phyloP scores from a whole-genome alignment of 2,329 filamentous ascomycete genomes.

The Amauroascus niger region DNA sequence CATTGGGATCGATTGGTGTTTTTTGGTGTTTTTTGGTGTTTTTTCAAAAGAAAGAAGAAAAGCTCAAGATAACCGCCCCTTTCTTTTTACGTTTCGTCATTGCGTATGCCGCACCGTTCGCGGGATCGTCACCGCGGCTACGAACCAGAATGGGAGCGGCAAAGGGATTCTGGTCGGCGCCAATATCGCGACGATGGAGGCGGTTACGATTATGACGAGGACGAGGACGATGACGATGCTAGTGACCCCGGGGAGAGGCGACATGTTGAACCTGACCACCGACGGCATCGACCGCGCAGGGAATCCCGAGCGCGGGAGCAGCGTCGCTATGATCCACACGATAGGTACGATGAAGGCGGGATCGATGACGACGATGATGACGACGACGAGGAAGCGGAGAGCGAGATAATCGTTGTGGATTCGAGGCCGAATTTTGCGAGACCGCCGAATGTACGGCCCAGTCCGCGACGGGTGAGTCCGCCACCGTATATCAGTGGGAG shows the following conservation, averaged over 20 bases:
- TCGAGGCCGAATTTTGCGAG: constrained; percentile 25
- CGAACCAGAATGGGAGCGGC: constrained; percentile 12
- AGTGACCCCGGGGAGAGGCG: not conserved
- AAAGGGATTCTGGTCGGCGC: constrained; percentile 4
- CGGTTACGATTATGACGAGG: constrained; percentile 1
- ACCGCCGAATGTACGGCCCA: constrained; percentile 21
- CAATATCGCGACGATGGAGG: constrained; percentile 10
- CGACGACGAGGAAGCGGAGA: constrained; percentile 18
- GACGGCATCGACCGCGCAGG: not conserved
- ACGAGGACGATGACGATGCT: constrained; percentile 5
- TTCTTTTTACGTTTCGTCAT: not conserved
- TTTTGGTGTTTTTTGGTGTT: too few species aligned
- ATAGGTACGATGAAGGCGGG: constrained; percentile 2
- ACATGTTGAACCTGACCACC: not conserved
- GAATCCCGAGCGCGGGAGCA: constrained; percentile 2
- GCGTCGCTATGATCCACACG: constrained; percentile 7
- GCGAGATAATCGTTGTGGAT: constrained; percentile 21
- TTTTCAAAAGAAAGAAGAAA: not conserved
- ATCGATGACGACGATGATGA: constrained; percentile 18
- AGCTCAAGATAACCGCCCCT: too few species aligned
- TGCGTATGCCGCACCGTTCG: constrained; percentile 16
- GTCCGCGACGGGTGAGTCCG: constrained; percentile 14
- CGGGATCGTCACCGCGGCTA: constrained; percentile 15
- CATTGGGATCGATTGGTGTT: too few species aligned
- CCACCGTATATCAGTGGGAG: constrained; percentile 2